phyloP scores from a whole-genome alignment of 805 yeast genomes.

The Candida cerambycidarum region DNA sequence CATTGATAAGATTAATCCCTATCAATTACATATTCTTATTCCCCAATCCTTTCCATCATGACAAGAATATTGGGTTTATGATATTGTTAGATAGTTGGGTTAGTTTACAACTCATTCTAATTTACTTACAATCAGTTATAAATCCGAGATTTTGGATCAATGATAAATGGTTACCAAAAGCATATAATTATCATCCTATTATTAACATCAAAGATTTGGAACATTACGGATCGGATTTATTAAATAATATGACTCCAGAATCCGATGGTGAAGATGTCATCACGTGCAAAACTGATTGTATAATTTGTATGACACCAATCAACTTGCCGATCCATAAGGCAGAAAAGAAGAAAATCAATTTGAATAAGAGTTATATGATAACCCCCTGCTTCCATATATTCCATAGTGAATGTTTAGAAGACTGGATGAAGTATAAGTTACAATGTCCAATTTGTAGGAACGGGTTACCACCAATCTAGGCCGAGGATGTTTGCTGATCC shows the following conservation, averaged over 20 bases:
- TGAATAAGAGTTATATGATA: conserved; percentile 59
- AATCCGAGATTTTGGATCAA: conserved; percentile 88
- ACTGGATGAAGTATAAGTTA: conserved; percentile 89
- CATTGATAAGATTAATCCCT: conserved; percentile 63
- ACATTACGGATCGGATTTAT: conserved; percentile 52
- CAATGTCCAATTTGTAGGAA: conserved; percentile 94
- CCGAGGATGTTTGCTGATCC: too few species aligned
- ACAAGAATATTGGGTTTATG: conserved; percentile 54
- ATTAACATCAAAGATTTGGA: conserved; percentile 61
- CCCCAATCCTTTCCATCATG: conserved; percentile 71
- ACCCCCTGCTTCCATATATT: conserved; percentile 92
- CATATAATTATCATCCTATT: conserved; percentile 80
- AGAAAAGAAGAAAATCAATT: conserved; percentile 16
- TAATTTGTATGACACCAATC: conserved; percentile 86
- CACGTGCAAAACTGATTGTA: conserved; percentile 66
- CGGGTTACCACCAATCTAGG: conserved; percentile 74
- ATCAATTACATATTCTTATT: conserved; percentile 57
- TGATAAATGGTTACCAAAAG: conserved; percentile 68
- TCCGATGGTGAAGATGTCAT: conserved; percentile 25
- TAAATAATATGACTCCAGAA: conserved; percentile 31
- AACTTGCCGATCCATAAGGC: conserved; percentile 48
- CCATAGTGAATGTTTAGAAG: conserved; percentile 84
- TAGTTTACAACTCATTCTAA: conserved; percentile 52
- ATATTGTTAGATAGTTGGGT: conserved; percentile 54
- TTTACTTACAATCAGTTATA: conserved; percentile 61